These are phyloP conservation scores for Elongisporangium undulatum DNA, from an alignment of 352 stramenopile species.

Conservation along the genomic window DNA sequence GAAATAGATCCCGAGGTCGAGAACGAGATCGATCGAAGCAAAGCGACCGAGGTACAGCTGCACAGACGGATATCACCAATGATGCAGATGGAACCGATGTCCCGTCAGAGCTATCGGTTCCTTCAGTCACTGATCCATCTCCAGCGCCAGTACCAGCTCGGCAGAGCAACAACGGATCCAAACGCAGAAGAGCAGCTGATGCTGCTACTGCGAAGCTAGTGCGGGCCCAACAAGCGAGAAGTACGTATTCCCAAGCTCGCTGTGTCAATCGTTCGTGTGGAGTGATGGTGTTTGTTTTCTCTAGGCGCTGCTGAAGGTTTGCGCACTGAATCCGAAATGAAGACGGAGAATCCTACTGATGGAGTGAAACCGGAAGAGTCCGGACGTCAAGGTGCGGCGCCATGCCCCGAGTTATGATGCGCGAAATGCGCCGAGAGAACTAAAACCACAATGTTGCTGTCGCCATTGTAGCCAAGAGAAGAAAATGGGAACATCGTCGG, in stretches of 20 bases:
- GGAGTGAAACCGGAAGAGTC: background rate
- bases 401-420: background rate
- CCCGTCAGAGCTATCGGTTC: background rate
- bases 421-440: background rate
- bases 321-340: background rate
- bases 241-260: background rate
- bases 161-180: background rate
- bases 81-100: background rate
- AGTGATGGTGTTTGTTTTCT: background rate
- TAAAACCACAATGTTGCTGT: no score
- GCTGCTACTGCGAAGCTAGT: background rate
- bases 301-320: background rate
- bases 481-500: background rate
- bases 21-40: background rate
- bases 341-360: background rate
- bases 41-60: background rate
- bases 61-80: background rate
- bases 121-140: background rate
- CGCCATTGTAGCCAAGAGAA: background rate
- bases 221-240: background rate
- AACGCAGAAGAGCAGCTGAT: background rate
- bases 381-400: background rate
- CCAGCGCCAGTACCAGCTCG: background rate
- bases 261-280: background rate
- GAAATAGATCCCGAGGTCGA: background rate